Conservation (phyloP, 106 monocot species). For the Dendrobium officinale region DNA sequence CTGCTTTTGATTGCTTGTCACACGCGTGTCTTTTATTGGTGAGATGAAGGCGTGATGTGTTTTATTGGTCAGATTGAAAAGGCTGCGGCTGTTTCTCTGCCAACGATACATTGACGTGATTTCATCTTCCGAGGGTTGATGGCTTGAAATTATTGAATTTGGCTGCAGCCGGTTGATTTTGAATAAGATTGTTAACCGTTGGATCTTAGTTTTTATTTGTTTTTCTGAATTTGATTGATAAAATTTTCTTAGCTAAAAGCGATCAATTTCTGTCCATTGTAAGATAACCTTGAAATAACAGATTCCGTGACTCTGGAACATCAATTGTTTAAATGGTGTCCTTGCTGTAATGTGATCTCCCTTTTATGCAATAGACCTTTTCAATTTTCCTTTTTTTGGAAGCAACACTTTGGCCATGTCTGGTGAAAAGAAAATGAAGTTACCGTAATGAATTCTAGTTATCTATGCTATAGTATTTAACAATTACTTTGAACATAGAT, state of each 20-base stretch:
- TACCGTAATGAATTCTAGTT: no score
- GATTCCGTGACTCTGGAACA: background rate
- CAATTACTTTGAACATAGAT: no score
- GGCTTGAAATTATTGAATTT: background rate
- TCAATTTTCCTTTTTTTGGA: no score
- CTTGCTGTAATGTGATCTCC: background rate
- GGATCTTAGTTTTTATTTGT: no score
- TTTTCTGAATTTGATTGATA: no score
- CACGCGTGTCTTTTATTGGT: background rate
- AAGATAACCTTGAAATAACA: background rate
- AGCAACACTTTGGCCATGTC: no score
- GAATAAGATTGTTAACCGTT: background rate
- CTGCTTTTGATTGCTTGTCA: background rate
- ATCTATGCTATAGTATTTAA: no score
- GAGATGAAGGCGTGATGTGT: background rate
- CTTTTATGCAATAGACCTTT: background rate
- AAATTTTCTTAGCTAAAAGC: no score
- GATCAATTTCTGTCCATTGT: background rate
- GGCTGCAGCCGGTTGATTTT: background rate
- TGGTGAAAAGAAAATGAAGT: no score
- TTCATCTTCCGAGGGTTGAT: no score
- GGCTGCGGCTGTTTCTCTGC: background rate
- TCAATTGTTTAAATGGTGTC: background rate
- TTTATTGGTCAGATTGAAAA: background rate
- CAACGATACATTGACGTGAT: background rate